Evolutionary conservation across 371 early-diverging fungal species (phyloP), one percentile per base, ranked within the genome.

Genomic region (Mucor irregularis): DNA sequence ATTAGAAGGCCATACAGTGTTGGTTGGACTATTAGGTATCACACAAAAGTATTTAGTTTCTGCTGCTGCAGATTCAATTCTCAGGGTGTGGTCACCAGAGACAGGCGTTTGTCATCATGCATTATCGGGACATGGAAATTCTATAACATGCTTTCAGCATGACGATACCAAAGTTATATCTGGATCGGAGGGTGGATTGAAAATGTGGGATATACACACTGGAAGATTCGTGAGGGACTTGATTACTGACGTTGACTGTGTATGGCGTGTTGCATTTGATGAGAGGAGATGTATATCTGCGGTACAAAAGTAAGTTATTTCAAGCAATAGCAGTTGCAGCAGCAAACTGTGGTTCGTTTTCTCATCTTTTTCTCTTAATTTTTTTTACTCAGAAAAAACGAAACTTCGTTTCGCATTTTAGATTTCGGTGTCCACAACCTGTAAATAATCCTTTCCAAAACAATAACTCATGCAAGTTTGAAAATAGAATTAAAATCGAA

Each of bases 101-200:
- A 82, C 86, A 13, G 90, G 91, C 9, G 78, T 81, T 14, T 90
- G 90, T 64, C 56, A 78, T 24, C 84, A 84, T 39, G 81, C 84
- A 11, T 76, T 95, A 21, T 78, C 79, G 6, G 78, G 78, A 11
- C 94, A 95, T 66, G 56, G 71, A 3, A 90, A 84, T 10, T 95
- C 98, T 5, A 96, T 97, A 49, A 98, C 96, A 1, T 95, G 96
- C 55, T 92, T 98, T 77, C 94, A 95, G 56, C 92, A 94, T 62
- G 94, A 97, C 58, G 82, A 81, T 13, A 68, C 82, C 17, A 93
- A 91, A 52, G 85, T 96, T n/a, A 92, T 97, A 6, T 91, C 91
- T 19, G 96, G 98, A 0, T 89, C 92, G 9, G 96, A 95, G 47
- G 90, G 90, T 11, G 91, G 90, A 0, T 74, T 97, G 22, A 96